Conservation (phyloP, 2,329 filamentous ascomycete genomes). For the Phoma sp. region DNA sequence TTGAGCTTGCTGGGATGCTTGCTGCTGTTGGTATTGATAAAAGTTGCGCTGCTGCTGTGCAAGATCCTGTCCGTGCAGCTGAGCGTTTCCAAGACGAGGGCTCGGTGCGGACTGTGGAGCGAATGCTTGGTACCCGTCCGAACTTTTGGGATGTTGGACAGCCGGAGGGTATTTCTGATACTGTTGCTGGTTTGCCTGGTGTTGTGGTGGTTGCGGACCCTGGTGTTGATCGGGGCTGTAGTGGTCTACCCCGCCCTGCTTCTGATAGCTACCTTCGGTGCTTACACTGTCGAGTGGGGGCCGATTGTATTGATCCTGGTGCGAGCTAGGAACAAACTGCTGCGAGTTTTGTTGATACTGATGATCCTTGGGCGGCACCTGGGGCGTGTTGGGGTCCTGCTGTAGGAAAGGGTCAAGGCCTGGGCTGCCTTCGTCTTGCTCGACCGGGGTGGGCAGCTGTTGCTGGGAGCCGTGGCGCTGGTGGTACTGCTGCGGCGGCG, state of each 20-base stretch:
- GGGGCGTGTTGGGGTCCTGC: conserved; percentile 39
- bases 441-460: conserved; percentile 44
- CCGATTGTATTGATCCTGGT: conserved; percentile 43
- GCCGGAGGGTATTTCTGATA: conserved; percentile 44
- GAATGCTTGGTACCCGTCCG: conserved; percentile 43
- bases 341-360: conserved; percentile 37
- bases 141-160: conserved; percentile 27
- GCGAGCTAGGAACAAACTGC: conserved; percentile 28
- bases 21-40: conserved; percentile 43
- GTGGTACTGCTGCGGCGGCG: conserved; percentile 33
- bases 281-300: conserved; percentile 48
- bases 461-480: conserved; percentile 40
- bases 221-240: conserved; percentile 49
- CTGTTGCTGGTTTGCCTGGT: conserved; percentile 27
- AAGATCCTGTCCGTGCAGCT: conserved; percentile 37
- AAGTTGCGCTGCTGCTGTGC: conserved; percentile 38
- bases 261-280: conserved; percentile 48
- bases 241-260: conserved; percentile 48
- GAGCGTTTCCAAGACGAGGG: conserved; percentile 36
- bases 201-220: conserved; percentile 37
- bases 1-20: conserved; percentile 31
- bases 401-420: conserved; percentile 49
- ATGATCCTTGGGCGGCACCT: conserved; percentile 47
- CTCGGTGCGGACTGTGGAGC: conserved; percentile 40
- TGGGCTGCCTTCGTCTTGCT: conserved; percentile 45